Conservation (phyloP, 371 early-diverging fungal genomes). For the Haplosporangium sp. region DNA sequence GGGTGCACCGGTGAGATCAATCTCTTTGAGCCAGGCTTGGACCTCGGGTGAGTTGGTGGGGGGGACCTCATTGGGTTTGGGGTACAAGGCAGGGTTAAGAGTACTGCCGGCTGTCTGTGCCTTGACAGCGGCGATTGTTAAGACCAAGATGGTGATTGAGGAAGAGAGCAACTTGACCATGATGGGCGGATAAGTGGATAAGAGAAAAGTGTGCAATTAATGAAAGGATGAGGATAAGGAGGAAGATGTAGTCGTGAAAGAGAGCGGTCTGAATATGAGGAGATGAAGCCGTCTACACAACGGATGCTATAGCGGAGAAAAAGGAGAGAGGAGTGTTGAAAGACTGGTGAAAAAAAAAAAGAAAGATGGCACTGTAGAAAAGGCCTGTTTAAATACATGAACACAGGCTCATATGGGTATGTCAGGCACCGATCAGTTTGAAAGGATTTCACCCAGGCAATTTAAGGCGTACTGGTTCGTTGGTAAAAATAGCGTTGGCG, state of each 20-base stretch:
- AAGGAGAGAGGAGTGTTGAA: not conserved
- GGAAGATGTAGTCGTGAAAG: not conserved
- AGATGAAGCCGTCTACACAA: too few species aligned
- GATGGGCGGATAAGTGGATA: not conserved
- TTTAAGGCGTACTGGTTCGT: too few species aligned
- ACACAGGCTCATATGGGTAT: too few species aligned
- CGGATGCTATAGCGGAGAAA: not conserved
- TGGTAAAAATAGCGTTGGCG: too few species aligned
- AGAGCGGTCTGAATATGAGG: too few species aligned
- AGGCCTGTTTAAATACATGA: too few species aligned
- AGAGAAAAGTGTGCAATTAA: not conserved
- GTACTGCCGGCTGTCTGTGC: slow-evolving; percentile 17
- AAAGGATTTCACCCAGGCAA: too few species aligned
- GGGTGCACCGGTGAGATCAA: slow-evolving; percentile 41
- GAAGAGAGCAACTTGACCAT: slow-evolving; percentile 38
- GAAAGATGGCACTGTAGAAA: not conserved
- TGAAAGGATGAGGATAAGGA: not conserved
- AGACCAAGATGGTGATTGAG: slow-evolving; percentile 23
- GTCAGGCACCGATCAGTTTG: too few species aligned
- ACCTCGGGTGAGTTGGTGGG: slow-evolving; percentile 39
- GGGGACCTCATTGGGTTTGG: slow-evolving; percentile 18
- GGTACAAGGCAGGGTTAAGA: slow-evolving; percentile 12
- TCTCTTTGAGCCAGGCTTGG: slow-evolving; percentile 45
- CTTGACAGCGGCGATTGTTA: slow-evolving; percentile 19
- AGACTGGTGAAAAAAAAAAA: not conserved